A percentile compares a stretch with the other conserved stretches of the same genome.
Evolutionary conservation across 768 basidiomycete genomes (phyloP).

Genomic region (Leucocoprinus birnbaumii): DNA sequence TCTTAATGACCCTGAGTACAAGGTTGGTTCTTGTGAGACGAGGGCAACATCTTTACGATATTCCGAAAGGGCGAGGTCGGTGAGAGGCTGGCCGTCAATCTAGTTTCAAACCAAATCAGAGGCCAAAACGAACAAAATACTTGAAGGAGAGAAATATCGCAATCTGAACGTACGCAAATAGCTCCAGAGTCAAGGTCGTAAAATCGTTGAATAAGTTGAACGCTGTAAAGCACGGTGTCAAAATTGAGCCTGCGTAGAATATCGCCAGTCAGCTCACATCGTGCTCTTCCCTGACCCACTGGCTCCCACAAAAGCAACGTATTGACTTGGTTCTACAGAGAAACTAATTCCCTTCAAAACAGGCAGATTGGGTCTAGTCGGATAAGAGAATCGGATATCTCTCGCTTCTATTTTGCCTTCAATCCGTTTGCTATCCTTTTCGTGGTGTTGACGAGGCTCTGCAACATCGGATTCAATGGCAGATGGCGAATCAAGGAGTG

Average conservation of each 20-base stretch:
- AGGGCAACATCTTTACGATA: slow-evolving; percentile 80
- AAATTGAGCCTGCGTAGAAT: too few species aligned
- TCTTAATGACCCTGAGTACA: slow-evolving; percentile 78
- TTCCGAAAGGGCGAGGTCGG: slow-evolving; percentile 65
- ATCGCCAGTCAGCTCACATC: too few species aligned
- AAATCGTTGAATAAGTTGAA: slow-evolving; percentile 72
- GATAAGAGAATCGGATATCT: slow-evolving; percentile 80
- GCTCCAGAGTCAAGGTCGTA: slow-evolving; percentile 65
- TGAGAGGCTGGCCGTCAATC: slow-evolving; percentile 66
- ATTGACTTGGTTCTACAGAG: slow-evolving; percentile 62
- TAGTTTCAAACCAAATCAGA: slow-evolving; percentile 19
- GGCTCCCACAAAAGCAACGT: slow-evolving; percentile 70
- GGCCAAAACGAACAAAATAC: neutral
- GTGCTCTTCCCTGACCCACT: slow-evolving; percentile 73
- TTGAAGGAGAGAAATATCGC: too few species aligned
- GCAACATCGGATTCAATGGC: slow-evolving; percentile 68
- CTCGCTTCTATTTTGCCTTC: slow-evolving; percentile 26
- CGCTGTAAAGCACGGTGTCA: slow-evolving; percentile 27
- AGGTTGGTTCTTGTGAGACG: slow-evolving; percentile 81
- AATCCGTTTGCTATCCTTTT: slow-evolving; percentile 23
- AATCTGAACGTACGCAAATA: slow-evolving; percentile 37
- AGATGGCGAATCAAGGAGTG: slow-evolving; percentile 60
- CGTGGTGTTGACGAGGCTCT: slow-evolving; percentile 32
- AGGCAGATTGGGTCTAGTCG: slow-evolving; percentile 69
- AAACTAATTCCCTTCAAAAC: slow-evolving; percentile 69